These are phyloP conservation scores for Ganoderma multipileum DNA, from an alignment of 1,284 basidiomycete genomes.

Conservation along the genomic window DNA sequence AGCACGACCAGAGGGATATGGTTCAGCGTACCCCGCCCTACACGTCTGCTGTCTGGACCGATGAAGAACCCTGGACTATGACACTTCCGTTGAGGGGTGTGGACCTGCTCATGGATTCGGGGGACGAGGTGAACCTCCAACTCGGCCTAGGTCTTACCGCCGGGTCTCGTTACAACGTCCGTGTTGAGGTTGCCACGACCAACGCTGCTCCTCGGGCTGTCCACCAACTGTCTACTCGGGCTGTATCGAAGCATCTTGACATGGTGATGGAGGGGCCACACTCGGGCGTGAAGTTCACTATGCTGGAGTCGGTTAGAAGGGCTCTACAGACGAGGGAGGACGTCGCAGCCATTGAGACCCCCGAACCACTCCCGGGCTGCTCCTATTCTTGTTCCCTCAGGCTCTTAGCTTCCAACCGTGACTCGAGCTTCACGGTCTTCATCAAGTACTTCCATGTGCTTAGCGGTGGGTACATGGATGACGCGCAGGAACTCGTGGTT, in stretches of 20 bases:
- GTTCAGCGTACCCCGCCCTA: neutral
- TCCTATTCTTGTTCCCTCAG: neutral
- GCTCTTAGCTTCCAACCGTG: neutral
- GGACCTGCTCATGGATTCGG: neutral
- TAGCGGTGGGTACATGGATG: neutral
- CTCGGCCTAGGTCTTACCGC: neutral
- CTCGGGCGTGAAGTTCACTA: neutral
- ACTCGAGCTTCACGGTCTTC: neutral
- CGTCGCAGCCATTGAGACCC: neutral
- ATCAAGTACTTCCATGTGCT: neutral
- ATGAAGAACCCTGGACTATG: neutral
- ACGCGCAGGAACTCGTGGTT: neutral
- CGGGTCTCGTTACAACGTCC: neutral
- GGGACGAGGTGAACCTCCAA: neutral
- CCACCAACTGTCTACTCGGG: neutral
- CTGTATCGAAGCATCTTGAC: neutral
- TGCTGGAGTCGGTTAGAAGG: neutral
- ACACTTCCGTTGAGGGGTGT: neutral
- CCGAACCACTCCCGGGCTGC: neutral
- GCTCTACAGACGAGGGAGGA: neutral
- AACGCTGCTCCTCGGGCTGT: neutral
- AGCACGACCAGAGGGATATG: neutral
- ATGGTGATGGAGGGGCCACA: neutral
- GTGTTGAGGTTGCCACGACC: neutral
- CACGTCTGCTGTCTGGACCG: neutral